Base-by-base conservation (phyloP, 768 basidiomycete species). In the Lactifluus piperatus region DNA sequence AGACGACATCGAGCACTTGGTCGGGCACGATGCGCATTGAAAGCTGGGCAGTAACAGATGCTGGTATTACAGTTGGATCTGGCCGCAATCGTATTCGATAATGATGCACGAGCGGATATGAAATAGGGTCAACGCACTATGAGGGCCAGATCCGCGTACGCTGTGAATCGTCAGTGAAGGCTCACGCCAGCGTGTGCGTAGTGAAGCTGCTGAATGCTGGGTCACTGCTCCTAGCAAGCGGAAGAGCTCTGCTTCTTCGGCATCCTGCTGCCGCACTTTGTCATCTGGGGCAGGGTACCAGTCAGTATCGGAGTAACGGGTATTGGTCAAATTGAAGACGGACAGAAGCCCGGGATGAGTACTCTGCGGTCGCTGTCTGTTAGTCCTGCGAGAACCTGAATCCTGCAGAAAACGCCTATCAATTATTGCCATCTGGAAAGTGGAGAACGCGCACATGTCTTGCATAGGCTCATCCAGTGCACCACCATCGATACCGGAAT, bases 21-120 rank as follows among this genome's bases (percentile, higher is more conserved):
- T 98, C 92, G 1, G 95, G 95, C 0, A 99, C 95, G 64, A 97
- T 88, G 13, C 95, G 89, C 58, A 98, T 71, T 5, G 92, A 95
- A 6, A 97, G 79, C 62, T 90, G 85, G 1, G 94, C 83, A n/a
- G 80, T 82, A 27, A 95, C 91, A 9, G 76, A 79, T 1, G 84
- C 82, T 0, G 95, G 94, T 46, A 98, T 98, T 58, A 97, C 84
- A 1, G 95, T 95, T 4, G 87, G 76, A 68, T 91, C 90, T 91
- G 51, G 10, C n/a, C 44, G 16, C 24, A 29, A 8, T 34, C 18
- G 41, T 18, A 24, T 20, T 32, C 5, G 29, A 29, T 13, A 4
- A 18, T 24, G 13, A 22, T 29, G 22, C 48, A 41, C 4, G 27
- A 37, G 14, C 20, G 39, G 3, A 29, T 37, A 11, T 30, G 37